Base-by-base conservation (phyloP, 208 protist species). In the Lotmaria passim region DNA sequence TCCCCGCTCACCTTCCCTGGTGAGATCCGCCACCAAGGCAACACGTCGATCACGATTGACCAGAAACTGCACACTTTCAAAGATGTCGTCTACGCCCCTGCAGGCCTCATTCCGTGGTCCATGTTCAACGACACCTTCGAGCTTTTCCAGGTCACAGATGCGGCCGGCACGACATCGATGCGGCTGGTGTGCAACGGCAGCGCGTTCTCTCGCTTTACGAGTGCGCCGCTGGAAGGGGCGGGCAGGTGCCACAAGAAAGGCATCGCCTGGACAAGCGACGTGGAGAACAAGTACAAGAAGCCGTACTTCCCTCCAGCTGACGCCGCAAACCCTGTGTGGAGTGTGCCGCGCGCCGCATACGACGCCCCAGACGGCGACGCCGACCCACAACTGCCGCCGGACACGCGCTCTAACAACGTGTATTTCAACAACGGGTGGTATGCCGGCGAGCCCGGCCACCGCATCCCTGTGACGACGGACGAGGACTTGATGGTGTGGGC, bases 401-500 rank as follows among this genome's bases (percentile, higher is more conserved):
- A 52, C 30, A 36, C 55, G n/a, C 65, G 67, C 14, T 86, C 88
- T n/a, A 79, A 90, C 59, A 81, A 96, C 56, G 59, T 72, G 12
- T 96, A 65, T 67, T 91, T 85, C 61, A 91, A 89, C 69, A 72
- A 93, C 39, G 93, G 93, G 24, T 97, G 93, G 90, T 97, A 97
- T 71, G 83, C 77, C 0, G 73, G 71, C 46, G 93, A 97, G 68
- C 70, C 82, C 7, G 89, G 90, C 0, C 94, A 98, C 68, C 64
- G 61, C 44, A 83, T 98, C 19, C 91, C 94, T 2, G 78, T 92
- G 12, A 83, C 79, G 7, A 95, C 88, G 43, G 95, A 99, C 85
- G 94, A 99, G 73, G 96, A 99, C 75, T 95, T 99, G 36, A 98
- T 99, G 68, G 98, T 99, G 48, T 99, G 99, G 98, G 98, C 99